phyloP scores from a whole-genome alignment of 2,329 filamentous ascomycete genomes.

The Microcyclosporella mali region DNA sequence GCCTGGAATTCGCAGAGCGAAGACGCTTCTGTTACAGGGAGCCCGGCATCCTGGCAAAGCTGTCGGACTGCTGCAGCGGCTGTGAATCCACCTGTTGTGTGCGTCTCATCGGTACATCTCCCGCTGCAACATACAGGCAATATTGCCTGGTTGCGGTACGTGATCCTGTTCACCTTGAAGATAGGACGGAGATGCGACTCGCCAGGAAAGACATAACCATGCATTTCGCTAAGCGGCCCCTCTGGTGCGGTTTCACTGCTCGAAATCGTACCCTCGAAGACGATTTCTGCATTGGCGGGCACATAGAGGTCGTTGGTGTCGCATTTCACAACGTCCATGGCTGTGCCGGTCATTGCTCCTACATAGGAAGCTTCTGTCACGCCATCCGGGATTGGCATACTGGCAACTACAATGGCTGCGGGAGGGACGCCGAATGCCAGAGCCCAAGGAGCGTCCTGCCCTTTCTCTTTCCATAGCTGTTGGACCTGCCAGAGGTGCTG shows the following conservation, averaged over 20 bases:
- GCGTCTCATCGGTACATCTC: too few relatives aligned
- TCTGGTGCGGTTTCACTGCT: conserved; percentile 6
- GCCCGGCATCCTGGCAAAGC: too few relatives aligned
- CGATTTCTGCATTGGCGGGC: conserved; percentile 47
- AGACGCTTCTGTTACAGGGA: too few relatives aligned
- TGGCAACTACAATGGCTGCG: conserved; percentile 27
- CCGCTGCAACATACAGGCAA: too few relatives aligned
- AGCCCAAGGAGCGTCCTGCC: conserved; percentile 45
- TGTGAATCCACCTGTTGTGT: too few relatives aligned
- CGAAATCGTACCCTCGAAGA: conserved; percentile 46
- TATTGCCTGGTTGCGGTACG: too few relatives aligned
- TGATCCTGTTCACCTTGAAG: too few relatives aligned
- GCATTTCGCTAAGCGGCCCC: conserved; percentile 3
- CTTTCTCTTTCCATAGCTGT: conserved; percentile 42
- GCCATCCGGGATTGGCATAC: conserved; percentile 46
- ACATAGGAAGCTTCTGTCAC: conserved; percentile 46
- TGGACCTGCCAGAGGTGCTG: conserved; percentile 40
- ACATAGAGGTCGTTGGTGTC: conserved; percentile 47
- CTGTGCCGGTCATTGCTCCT: conserved; percentile 41
- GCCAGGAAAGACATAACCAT: conserved; percentile 33
- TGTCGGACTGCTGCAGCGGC: too few relatives aligned
- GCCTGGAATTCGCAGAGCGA: too few relatives aligned
- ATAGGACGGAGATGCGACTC: conserved; percentile 36
- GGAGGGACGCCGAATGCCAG: conserved; percentile 46
- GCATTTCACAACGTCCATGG: conserved; percentile 47